Evolutionary conservation across 2,329 filamentous ascomycete species (phyloP).

Genomic region (Fusarium nisikadoi): DNA sequence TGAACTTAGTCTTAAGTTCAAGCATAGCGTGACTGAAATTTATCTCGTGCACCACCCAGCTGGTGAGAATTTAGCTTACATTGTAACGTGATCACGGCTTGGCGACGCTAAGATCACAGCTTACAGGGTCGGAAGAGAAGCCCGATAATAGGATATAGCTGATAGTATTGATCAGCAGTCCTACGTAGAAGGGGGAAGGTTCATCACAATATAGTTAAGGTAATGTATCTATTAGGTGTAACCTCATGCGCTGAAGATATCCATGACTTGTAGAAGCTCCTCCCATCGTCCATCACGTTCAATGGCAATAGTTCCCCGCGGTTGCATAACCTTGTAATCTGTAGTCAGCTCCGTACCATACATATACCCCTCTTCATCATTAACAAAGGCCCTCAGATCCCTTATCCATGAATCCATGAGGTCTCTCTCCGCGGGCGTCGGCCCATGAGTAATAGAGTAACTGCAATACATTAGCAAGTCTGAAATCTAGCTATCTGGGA

Average conservation of each 20-base stretch:
- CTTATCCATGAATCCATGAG: slow-evolving; percentile 3
- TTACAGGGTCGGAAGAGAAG: too few species aligned
- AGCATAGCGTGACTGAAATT: neutral
- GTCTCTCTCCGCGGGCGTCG: neutral
- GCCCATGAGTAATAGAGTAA: slow-evolving; percentile 2
- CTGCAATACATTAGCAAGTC: neutral
- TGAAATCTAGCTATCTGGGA: too few species aligned
- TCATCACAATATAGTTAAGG: neutral
- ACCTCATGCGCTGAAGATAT: neutral
- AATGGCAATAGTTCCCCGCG: neutral
- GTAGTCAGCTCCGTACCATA: neutral
- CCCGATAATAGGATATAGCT: too few species aligned
- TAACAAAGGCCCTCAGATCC: neutral
- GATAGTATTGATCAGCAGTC: too few species aligned
- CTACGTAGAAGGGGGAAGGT: too few species aligned
- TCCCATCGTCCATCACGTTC: slow-evolving; percentile 1
- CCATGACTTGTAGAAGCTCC: slow-evolving; percentile 9
- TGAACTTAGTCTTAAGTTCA: neutral
- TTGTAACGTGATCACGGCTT: neutral
- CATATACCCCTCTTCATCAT: neutral
- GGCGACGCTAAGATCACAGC: neutral
- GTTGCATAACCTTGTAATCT: slow-evolving; percentile 9
- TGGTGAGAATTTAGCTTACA: neutral
- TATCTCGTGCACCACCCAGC: neutral
- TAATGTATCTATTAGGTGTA: rapidly evolving